These are phyloP conservation scores for Rhynchosporium agropyri DNA, from an alignment of 2,329 filamentous ascomycete genomes.

Conservation along the genomic window DNA sequence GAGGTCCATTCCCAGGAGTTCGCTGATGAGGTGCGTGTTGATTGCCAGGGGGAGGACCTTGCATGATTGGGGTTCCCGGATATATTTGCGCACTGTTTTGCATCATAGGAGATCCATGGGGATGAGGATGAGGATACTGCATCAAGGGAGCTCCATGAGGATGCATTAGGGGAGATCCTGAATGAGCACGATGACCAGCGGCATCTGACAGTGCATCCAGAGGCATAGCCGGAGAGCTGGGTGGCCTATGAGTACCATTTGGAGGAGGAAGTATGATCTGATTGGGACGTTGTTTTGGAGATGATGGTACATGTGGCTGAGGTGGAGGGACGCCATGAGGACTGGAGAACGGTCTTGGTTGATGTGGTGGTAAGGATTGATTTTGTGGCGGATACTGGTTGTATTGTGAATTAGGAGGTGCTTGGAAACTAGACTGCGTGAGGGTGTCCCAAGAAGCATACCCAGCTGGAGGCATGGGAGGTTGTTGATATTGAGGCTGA, in stretches of 20 bases:
- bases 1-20: constrained; percentile 32
- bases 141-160: constrained; percentile 9
- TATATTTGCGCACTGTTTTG: constrained; percentile 15
- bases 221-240: constrained; percentile 35
- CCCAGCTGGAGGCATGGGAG: not conserved
- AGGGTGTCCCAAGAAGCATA: constrained; percentile 7
- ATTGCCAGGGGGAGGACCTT: constrained; percentile 24
- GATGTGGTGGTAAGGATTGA: constrained; percentile 7
- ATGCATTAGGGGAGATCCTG: constrained; percentile 36
- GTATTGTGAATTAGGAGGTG: constrained; percentile 11
- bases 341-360: constrained; percentile 35
- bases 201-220: constrained; percentile 40
- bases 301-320: constrained; percentile 40
- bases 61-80: constrained; percentile 18
- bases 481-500: constrained; percentile 7
- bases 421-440: constrained; percentile 2
- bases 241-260: constrained; percentile 29
- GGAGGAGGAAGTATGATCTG: constrained; percentile 37
- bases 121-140: constrained; percentile 8
- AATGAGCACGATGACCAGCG: constrained; percentile 39
- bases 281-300: constrained; percentile 36
- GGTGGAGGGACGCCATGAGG: constrained; percentile 37
- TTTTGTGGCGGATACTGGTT: constrained; percentile 24
- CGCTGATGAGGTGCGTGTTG: constrained; percentile 32
- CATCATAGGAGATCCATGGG: constrained; percentile 15